These are phyloP conservation scores for Zygotorulaspora sp. DNA, from an alignment of 805 yeast genomes.

Conservation along the genomic window DNA sequence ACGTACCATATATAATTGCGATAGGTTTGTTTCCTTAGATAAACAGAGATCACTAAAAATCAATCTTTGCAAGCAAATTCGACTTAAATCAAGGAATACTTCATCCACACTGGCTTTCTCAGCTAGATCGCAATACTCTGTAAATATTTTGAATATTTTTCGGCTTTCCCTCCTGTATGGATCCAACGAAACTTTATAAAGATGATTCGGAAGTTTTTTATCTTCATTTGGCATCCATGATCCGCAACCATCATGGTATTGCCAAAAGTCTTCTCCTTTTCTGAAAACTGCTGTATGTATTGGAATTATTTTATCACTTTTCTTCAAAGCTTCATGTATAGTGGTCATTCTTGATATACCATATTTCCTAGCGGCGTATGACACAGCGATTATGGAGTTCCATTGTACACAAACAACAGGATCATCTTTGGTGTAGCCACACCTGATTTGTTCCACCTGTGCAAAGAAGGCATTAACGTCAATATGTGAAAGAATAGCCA, in stretches of 20 bases:
- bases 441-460: constrained; percentile 80
- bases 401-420: constrained; percentile 96
- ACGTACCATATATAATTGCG: constrained; percentile 13
- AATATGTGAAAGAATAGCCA: constrained; percentile 76
- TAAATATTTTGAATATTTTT: constrained; percentile 65
- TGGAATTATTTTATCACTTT: constrained; percentile 70
- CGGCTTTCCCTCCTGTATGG: constrained; percentile 87
- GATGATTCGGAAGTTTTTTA: constrained; percentile 53
- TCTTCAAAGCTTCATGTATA: constrained; percentile 58
- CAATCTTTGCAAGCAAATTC: constrained; percentile 47
- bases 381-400: constrained; percentile 83
- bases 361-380: constrained; percentile 80
- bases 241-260: constrained; percentile 47
- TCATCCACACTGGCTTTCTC: constrained; percentile 98
- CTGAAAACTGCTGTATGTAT: constrained; percentile 94
- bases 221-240: constrained; percentile 38
- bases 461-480: constrained; percentile 96
- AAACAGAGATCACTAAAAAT: constrained; percentile 17
- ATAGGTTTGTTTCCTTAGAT: constrained; percentile 3
- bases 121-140: constrained; percentile 56
- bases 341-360: constrained; percentile 80
- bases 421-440: constrained; percentile 57
- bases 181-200: constrained; percentile 82
- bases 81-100: constrained; percentile 79
- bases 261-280: constrained; percentile 83